Evolutionary conservation across 257 asterid species (phyloP).

Genomic region (Dorcoceras hygrometricum): DNA sequence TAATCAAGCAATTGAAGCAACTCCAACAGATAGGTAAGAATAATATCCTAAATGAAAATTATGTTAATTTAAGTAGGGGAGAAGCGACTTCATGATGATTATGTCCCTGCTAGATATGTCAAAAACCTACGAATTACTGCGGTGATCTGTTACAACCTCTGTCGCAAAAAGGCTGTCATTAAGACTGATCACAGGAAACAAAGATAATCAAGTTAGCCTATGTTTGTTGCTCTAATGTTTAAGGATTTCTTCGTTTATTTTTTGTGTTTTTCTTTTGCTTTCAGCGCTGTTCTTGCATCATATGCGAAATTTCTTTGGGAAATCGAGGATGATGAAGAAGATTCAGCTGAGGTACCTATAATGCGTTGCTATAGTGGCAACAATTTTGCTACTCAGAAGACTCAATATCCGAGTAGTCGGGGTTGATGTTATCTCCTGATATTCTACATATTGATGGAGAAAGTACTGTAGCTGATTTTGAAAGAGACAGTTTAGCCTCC

Average conservation of each 20-base stretch:
- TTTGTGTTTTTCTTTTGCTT: conserved; percentile 16
- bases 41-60: background rate
- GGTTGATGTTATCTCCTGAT: background rate
- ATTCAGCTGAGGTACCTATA: conserved; percentile 19
- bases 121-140: background rate
- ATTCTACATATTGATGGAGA: background rate
- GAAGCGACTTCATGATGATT: background rate
- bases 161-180: background rate
- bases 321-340: conserved; percentile 38
- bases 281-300: conserved; percentile 75
- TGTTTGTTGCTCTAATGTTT: background rate
- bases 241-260: background rate
- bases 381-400: background rate
- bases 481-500: background rate
- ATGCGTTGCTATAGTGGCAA: background rate
- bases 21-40: conserved; percentile 62
- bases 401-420: background rate
- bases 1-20: conserved; percentile 60
- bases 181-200: background rate
- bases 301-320: conserved; percentile 92
- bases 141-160: background rate
- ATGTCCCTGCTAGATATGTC: background rate
- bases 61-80: background rate
- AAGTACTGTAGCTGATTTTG: background rate
- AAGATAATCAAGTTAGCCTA: background rate